phyloP scores from a whole-genome alignment of 106 monocot genomes.

The Acorus calamus region DNA sequence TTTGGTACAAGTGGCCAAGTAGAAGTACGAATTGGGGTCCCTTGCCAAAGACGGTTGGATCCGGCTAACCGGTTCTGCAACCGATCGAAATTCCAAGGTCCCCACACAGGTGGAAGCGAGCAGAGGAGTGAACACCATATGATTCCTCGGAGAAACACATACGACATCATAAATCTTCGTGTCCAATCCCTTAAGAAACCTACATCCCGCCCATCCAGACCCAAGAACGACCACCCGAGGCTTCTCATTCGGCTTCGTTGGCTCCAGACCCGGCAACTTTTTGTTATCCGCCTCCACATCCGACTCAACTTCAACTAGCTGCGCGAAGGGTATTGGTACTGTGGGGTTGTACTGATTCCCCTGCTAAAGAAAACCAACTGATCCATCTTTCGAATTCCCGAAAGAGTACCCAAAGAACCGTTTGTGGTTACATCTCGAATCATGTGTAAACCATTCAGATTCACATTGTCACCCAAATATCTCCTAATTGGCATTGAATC shows the following conservation, averaged over 20 bases:
- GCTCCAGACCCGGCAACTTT: constrained; percentile 22
- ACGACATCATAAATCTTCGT: constrained; percentile 48
- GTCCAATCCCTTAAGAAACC: constrained; percentile 51
- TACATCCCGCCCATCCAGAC: constrained; percentile 61
- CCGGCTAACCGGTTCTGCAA: too few relatives aligned
- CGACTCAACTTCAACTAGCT: neutral
- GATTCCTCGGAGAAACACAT: constrained; percentile 62
- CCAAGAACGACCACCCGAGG: constrained; percentile 57
- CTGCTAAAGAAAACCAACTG: neutral
- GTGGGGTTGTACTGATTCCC: constrained; percentile 17
- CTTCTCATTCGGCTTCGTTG: constrained; percentile 45
- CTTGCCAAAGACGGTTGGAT: too few relatives aligned
- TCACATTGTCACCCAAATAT: too few relatives aligned
- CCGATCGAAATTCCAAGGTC: constrained; percentile 24
- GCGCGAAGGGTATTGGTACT: constrained; percentile 11
- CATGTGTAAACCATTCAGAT: too few relatives aligned
- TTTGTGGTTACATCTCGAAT: too few relatives aligned
- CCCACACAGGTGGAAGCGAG: constrained; percentile 70
- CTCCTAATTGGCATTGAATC: too few relatives aligned
- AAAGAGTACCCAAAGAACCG: too few relatives aligned
- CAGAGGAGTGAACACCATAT: constrained; percentile 73
- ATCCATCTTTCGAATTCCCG: too few relatives aligned
- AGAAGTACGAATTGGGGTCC: constrained; percentile 26
- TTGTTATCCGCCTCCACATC: too few relatives aligned
- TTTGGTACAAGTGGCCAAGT: constrained; percentile 27